phyloP scores from a whole-genome alignment of 495 filamentous ascomycete genomes.

The Trichoderma orchidacearum region DNA sequence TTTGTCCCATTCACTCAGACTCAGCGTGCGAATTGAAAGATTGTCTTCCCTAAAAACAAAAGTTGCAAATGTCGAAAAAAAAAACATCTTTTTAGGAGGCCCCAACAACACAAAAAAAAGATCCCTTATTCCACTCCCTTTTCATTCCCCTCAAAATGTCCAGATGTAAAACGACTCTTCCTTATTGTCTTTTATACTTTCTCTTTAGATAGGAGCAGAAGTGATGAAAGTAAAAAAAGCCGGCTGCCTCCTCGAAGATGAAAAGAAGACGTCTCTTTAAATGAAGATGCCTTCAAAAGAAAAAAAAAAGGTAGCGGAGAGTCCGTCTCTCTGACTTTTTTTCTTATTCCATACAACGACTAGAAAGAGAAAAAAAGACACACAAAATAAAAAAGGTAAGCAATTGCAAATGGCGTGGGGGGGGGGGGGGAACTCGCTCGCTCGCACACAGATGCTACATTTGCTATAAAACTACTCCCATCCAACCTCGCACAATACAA shows the following conservation, averaged over 20 bases:
- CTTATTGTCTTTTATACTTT: too few relatives aligned
- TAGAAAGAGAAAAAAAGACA: background rate
- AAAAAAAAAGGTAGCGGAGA: background rate
- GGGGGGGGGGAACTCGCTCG: background rate
- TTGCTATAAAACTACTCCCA: background rate
- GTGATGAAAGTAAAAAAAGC: too few relatives aligned
- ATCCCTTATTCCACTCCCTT: too few relatives aligned
- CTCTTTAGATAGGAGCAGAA: too few relatives aligned
- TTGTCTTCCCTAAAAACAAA: too few relatives aligned
- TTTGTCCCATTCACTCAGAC: too few relatives aligned
- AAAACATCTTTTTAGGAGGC: too few relatives aligned
- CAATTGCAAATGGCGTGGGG: background rate
- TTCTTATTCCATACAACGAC: background rate
- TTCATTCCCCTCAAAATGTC: too few relatives aligned
- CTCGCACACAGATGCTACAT: background rate
- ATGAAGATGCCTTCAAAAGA: background rate
- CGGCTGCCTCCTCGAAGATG: background rate
- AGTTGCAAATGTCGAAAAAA: too few relatives aligned
- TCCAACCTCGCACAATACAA: constrained; percentile 10
- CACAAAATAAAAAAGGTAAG: background rate
- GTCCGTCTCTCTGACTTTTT: background rate
- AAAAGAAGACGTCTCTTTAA: background rate
- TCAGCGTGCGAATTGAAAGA: too few relatives aligned
- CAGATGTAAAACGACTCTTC: too few relatives aligned
- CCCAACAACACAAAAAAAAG: too few relatives aligned